Conservation (phyloP, 768 basidiomycete species). For the Mycena crocata region DNA sequence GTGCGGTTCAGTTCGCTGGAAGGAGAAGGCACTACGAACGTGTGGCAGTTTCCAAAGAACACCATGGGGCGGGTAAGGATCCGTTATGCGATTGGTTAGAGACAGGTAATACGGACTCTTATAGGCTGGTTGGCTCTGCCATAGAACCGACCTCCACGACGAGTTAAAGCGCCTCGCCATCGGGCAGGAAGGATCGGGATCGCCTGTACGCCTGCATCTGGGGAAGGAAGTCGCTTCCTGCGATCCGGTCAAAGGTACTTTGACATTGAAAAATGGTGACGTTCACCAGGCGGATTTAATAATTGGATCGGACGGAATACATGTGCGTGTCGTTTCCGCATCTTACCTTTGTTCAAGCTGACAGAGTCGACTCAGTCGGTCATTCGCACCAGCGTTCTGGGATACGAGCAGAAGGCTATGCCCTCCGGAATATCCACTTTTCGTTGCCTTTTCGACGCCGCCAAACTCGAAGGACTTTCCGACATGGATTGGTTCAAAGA, state of each 20-base stretch:
- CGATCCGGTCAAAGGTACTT: conserved; percentile 9
- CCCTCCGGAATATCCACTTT: conserved; percentile 15
- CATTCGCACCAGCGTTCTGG: conserved; percentile 22
- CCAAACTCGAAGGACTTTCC: background rate
- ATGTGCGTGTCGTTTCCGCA: too few relatives aligned
- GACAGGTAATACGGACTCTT: background rate
- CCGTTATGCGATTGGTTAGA: background rate
- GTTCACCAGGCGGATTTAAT: conserved; percentile 19
- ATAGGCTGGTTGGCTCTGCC: conserved; percentile 20
- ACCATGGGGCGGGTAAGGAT: conserved; percentile 8
- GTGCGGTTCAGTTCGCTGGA: conserved; percentile 17
- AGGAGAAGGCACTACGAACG: conserved; percentile 12
- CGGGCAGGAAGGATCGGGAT: background rate
- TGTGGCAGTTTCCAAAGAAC: background rate
- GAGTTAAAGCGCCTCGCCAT: conserved; percentile 26
- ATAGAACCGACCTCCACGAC: conserved; percentile 25
- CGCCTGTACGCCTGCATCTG: conserved; percentile 7
- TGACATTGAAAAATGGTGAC: conserved; percentile 18
- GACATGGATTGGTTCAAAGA: conserved; percentile 29
- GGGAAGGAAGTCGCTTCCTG: conserved; percentile 21
- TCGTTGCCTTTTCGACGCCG: conserved; percentile 24
- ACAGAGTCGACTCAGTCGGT: background rate
- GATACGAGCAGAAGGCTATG: conserved; percentile 19
- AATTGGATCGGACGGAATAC: conserved; percentile 26
- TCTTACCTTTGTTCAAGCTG: background rate